Evolutionary conservation across 2,329 filamentous ascomycete genomes (phyloP), one percentile per base, ranked within the genome.

Genomic region (Botrytis sinoallii): DNA sequence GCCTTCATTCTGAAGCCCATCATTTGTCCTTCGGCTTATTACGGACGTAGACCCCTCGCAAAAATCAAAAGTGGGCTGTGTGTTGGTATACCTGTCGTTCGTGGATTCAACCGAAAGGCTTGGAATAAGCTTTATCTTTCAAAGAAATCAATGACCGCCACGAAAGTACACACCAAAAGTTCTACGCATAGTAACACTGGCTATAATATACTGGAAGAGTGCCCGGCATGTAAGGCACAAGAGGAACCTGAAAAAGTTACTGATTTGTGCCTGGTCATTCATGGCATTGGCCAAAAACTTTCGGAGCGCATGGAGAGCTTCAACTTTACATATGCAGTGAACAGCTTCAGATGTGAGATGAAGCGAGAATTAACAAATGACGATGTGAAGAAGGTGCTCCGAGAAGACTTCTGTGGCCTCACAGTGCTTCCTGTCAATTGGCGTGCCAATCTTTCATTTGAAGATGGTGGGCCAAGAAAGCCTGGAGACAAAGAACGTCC

Each of bases 401-500:
- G 94, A 2, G 86, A 91, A 32, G 90, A 89, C n/a, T 90, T 95
- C 80, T 93, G 94, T 40, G 93, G 94, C 10, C 92, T 98, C 77
- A 98, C 98, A 95, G 91, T 97, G 20, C 84, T 99, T 61, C 96
- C 96, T 0, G 83, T 98, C 61, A 99, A 99, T 80, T 98, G 96
- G 96, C 91, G 96, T 59, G 91, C 95, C 67, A 93, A 91, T 1
- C 85, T 99, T 5, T 95, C 92, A 0, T 93, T 98, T 76, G 95
- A 97, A 79, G 94, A 97, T 74, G 91, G 90, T 52, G 90, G 90
- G 4, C 86, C 85, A 61, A 88, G 86, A 82, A 86, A 83, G 74
- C 87, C 88, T 46, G 86, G 88, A 38, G 85, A 87, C 67, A 85
- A 85, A 73, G 82, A 82, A 10, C 82, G 85, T n/a, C 86, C 89